A percentile compares a stretch with the other conserved stretches of the same genome.
phyloP scores from a whole-genome alignment of 768 basidiomycete species.

The Kwoniella mangroviensis region DNA sequence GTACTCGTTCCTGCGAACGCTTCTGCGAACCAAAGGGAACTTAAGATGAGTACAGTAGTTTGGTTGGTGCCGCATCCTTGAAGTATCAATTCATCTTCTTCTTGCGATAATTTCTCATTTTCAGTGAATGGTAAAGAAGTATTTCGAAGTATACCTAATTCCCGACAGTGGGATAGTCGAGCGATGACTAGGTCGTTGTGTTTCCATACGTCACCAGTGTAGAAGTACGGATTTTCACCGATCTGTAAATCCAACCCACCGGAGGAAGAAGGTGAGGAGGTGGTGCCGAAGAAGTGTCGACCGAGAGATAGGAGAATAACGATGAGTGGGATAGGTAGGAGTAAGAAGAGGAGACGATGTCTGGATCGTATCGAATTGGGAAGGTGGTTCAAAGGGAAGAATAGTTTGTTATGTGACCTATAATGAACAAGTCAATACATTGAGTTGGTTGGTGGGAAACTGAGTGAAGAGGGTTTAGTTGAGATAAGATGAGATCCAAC shows the following conservation, averaged over 20 bases:
- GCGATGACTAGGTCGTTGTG: slow-evolving; percentile 43
- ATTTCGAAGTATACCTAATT: slow-evolving; percentile 40
- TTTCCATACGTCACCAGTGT: slow-evolving; percentile 44
- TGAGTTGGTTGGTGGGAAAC: too few relatives aligned
- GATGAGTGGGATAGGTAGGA: not conserved
- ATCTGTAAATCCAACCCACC: not conserved
- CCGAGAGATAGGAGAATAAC: not conserved
- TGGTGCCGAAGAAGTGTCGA: slow-evolving; percentile 5
- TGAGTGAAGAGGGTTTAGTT: too few relatives aligned
- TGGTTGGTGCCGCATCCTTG: slow-evolving; percentile 47
- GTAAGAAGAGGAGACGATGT: slow-evolving; percentile 1
- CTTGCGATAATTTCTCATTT: not conserved
- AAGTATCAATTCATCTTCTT: slow-evolving; percentile 25
- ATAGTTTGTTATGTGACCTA: slow-evolving; percentile 5
- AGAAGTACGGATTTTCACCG: slow-evolving; percentile 43
- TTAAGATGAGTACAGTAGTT: slow-evolving; percentile 48
- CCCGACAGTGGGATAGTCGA: slow-evolving; percentile 37
- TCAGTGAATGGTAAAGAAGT: slow-evolving; percentile 27
- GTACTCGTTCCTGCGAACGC: slow-evolving; percentile 36
- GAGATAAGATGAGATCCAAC: not conserved
- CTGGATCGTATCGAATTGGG: slow-evolving; percentile 1
- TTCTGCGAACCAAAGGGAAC: slow-evolving; percentile 44
- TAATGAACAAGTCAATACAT: not conserved
- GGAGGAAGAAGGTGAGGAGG: not conserved
- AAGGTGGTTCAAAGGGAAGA: not conserved